Conservation (phyloP, 2,329 filamentous ascomycete genomes). For the Trichophyton schoenleinii region DNA sequence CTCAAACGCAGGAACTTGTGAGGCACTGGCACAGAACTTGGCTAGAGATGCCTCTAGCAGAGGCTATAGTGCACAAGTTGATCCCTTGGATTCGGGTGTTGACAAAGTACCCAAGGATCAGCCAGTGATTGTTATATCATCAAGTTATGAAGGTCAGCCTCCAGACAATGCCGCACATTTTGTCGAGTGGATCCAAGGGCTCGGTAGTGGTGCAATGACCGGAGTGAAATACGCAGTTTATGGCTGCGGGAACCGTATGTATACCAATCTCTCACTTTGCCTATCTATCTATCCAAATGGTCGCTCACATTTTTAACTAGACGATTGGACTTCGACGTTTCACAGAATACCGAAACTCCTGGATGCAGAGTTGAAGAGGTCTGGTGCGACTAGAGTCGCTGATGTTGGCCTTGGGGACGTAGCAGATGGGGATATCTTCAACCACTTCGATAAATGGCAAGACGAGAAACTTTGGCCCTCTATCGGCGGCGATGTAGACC, state of each 20-base stretch:
- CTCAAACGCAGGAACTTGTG: background rate
- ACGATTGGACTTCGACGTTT: constrained; percentile 1
- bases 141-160: constrained; percentile 1
- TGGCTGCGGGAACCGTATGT: background rate
- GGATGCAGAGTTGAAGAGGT: background rate
- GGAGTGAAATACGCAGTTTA: constrained; percentile 17
- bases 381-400: background rate
- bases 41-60: background rate
- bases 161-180: constrained; percentile 1
- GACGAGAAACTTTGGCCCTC: background rate
- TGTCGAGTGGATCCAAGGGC: background rate
- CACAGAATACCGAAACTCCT: background rate
- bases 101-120: background rate
- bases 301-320: background rate
- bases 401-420: background rate
- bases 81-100: background rate
- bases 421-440: background rate
- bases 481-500: background rate
- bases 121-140: background rate
- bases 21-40: background rate
- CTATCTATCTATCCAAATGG: background rate
- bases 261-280: background rate
- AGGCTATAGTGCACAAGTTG: background rate
- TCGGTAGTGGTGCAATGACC: constrained; percentile 17
- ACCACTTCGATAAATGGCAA: constrained; percentile 3